Conservation (phyloP, 352 stramenopile genomes). For the Phytophthora foliorum region DNA sequence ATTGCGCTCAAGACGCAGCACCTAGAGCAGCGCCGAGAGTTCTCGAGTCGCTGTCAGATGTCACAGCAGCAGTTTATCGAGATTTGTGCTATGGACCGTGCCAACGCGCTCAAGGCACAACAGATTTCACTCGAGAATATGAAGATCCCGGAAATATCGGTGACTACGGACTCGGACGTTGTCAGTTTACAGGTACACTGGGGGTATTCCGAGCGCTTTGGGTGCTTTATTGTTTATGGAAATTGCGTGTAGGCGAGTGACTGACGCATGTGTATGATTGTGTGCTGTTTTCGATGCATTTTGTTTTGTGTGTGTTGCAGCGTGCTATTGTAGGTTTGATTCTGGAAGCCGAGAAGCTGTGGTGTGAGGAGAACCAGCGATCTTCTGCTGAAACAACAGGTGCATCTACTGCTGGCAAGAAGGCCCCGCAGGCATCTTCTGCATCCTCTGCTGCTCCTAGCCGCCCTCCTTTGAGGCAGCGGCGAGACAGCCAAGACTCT, state of each 20-base stretch:
- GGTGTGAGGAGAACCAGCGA: conserved; percentile 57
- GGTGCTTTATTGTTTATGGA: not conserved
- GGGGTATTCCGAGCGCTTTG: not conserved
- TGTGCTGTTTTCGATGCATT: conserved; percentile 4
- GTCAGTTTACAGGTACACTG: conserved; percentile 64
- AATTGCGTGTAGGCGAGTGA: not conserved
- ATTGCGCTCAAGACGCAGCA: conserved; percentile 75
- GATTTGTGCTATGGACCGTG: conserved; percentile 74
- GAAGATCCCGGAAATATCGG: conserved; percentile 76
- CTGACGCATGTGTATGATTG: conserved; percentile 8
- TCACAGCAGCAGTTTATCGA: conserved; percentile 86
- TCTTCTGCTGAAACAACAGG: conserved; percentile 19
- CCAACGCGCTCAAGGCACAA: conserved; percentile 67
- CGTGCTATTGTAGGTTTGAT: conserved; percentile 76
- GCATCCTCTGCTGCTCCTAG: conserved; percentile 20
- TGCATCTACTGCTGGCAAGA: conserved; percentile 32
- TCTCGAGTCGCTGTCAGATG: conserved; percentile 71
- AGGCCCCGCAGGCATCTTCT: conserved; percentile 15
- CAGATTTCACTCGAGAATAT: conserved; percentile 78
- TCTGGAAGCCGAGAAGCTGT: conserved; percentile 75
- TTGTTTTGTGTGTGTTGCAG: conserved; percentile 37
- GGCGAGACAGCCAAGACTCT: conserved; percentile 49
- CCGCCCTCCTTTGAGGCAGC: conserved; percentile 24
- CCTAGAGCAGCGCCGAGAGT: conserved; percentile 71
- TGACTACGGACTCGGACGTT: conserved; percentile 55